Conservation (phyloP, 768 basidiomycete genomes). For the Boletus edulis region DNA sequence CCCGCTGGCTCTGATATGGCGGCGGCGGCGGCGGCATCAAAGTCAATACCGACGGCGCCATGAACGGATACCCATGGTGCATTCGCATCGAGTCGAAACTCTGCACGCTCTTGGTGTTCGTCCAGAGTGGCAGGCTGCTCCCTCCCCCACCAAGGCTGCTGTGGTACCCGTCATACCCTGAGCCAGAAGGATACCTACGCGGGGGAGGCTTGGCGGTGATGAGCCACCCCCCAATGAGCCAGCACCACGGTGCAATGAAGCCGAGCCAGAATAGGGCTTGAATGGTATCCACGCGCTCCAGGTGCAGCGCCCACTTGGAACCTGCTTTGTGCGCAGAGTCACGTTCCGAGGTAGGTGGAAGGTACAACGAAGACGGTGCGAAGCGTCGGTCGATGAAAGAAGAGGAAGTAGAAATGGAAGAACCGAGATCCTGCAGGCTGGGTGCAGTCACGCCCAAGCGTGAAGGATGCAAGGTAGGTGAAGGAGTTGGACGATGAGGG, state of each 20-base stretch:
- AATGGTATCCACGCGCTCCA: constrained; percentile 32
- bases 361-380: constrained; percentile 41
- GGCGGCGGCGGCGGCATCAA: constrained; percentile 28
- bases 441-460: constrained; percentile 18
- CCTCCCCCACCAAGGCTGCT: constrained; percentile 39
- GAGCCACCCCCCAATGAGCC: constrained; percentile 79
- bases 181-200: constrained; percentile 12
- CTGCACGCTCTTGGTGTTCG: constrained; percentile 41
- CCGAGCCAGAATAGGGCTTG: constrained; percentile 74
- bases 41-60: constrained; percentile 45
- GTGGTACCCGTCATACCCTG: constrained; percentile 13
- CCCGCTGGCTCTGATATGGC: constrained; percentile 21
- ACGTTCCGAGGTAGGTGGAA: constrained; percentile 34
- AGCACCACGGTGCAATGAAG: constrained; percentile 69
- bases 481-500: constrained; percentile 11
- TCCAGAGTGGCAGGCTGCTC: constrained; percentile 33
- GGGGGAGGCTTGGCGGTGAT: constrained; percentile 23
- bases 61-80: constrained; percentile 56
- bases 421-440: constrained; percentile 27
- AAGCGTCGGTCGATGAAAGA: constrained; percentile 54
- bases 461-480: constrained; percentile 5
- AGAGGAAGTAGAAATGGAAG: constrained; percentile 39
- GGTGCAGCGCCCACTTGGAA: constrained; percentile 9
- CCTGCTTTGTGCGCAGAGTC: constrained; percentile 22
- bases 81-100: constrained; percentile 44